Evolutionary conservation across 768 basidiomycete species (phyloP), one percentile per base, ranked within the genome.

Genomic region (Pulveroboletus sp.): DNA sequence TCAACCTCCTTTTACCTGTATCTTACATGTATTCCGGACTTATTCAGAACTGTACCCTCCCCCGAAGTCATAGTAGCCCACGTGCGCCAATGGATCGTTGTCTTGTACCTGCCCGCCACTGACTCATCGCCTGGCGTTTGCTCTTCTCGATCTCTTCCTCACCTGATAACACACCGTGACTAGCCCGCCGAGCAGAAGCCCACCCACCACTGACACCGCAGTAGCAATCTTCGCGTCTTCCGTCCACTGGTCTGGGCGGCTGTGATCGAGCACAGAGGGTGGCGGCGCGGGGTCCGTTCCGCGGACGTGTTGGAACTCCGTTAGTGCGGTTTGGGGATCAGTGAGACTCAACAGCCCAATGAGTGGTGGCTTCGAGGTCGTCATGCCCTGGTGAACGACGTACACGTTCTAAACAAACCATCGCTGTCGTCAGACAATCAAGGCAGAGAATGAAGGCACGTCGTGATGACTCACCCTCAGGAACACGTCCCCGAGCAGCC

Each of bases 401-500:
- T 82, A 82, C 26, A 78, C 76, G 57, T 81, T 83, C 80, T 79
- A 49, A 32, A 49, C 49, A 48, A 43, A 37, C 41, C 4, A 41
- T 31, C 15, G 14, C 27, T 12, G 37, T 64, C 2, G 4, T 54
- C 40, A 51, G 24, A 55, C 53, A 3, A 3, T 10, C 10, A 7
- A 12, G 32, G 27, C 8, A 32, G 11, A 3, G 6, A 11, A 41
- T 3, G 15, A 11, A 11, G 6, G n/a, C 15, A 30, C 21, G 3
- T 30, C 21, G 1, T 21, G 21, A 66, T 18, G 26, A 67, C 72
- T 48, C 50, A 77, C 80, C 56, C 81, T 71, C 48, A 83, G 69
- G 49, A 81, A 82, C 15, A 73, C 69, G 46, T 80, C 80, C n/a
- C 80, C 81, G 17, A 82, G 69, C 6, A 84, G 67, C 80, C 80